A percentile compares a stretch with the other conserved stretches of the same genome.
Conservation (phyloP, 805 yeast species). For the Saturnispora quitensis region DNA sequence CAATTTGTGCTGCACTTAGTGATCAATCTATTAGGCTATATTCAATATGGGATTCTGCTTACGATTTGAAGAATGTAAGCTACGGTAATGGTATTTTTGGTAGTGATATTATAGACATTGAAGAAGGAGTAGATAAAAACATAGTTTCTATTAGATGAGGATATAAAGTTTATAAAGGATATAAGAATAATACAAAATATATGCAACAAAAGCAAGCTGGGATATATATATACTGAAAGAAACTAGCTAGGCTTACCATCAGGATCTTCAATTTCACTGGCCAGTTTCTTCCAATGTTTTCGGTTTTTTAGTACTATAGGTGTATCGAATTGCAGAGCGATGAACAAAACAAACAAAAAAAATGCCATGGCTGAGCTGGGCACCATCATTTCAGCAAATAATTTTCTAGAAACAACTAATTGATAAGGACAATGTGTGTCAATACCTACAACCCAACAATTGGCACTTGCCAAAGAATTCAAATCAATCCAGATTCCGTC, state of each 20-base stretch:
- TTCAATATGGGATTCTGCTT: slow-evolving; percentile 53
- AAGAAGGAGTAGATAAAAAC: slow-evolving; percentile 40
- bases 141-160: slow-evolving; percentile 21
- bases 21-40: slow-evolving; percentile 74
- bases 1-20: slow-evolving; percentile 65
- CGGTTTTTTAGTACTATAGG: slow-evolving; percentile 68
- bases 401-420: slow-evolving; percentile 40
- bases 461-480: slow-evolving; percentile 61
- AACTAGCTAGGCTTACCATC: slow-evolving; percentile 79
- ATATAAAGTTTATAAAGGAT: neutral
- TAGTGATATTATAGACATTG: slow-evolving; percentile 47
- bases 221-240: neutral
- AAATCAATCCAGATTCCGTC: slow-evolving; percentile 67
- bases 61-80: slow-evolving; percentile 25
- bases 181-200: neutral
- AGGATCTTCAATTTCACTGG: slow-evolving; percentile 52
- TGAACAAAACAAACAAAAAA: slow-evolving; percentile 40
- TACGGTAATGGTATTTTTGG: slow-evolving; percentile 39
- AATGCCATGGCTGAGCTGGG: slow-evolving; percentile 58
- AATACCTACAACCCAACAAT: slow-evolving; percentile 89
- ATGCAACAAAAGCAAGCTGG: neutral
- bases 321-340: slow-evolving; percentile 45
- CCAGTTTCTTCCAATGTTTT: slow-evolving; percentile 51
- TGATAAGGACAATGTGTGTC: slow-evolving; percentile 73
- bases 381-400: slow-evolving; percentile 53